Percentiles rank a stretch among this genome's conserved stretches.
phyloP scores from a whole-genome alignment of 176 grass and related monocot genomes.

The Carex parvula region DNA sequence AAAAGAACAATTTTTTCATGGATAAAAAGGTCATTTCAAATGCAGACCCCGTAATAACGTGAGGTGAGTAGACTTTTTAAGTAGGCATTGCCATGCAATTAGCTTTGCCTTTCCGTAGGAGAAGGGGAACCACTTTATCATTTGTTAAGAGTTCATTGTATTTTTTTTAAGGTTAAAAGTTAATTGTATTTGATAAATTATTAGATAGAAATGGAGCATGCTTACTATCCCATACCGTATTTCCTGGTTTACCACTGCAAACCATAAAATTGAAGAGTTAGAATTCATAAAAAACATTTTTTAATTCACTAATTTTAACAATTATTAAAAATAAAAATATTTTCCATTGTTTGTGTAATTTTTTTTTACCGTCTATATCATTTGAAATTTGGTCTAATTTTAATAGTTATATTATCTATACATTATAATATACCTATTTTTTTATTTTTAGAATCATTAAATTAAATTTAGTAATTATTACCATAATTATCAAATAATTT shows the following conservation, averaged over 20 bases:
- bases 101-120: conserved; percentile 3
- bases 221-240: not conserved
- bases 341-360: too few species aligned
- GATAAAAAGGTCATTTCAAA: not conserved
- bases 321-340: too few species aligned
- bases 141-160: not conserved
- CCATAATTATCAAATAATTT: not conserved
- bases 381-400: too few species aligned
- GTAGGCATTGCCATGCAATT: not conserved
- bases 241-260: too few species aligned
- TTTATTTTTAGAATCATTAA: not conserved
- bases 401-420: too few species aligned
- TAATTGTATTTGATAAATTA: not conserved
- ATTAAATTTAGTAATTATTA: not conserved
- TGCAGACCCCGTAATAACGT: not conserved
- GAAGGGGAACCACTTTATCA: not conserved
- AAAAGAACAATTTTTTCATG: not conserved
- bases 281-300: not conserved
- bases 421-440: not conserved
- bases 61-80: not conserved
- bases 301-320: not conserved
- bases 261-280: not conserved
- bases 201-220: not conserved
- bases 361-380: too few species aligned
- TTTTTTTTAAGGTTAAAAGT: not conserved